Evolutionary conservation across 2,329 filamentous ascomycete species (phyloP), one percentile per base, ranked within the genome.

Genomic region (Ampelomyces quisqualis): DNA sequence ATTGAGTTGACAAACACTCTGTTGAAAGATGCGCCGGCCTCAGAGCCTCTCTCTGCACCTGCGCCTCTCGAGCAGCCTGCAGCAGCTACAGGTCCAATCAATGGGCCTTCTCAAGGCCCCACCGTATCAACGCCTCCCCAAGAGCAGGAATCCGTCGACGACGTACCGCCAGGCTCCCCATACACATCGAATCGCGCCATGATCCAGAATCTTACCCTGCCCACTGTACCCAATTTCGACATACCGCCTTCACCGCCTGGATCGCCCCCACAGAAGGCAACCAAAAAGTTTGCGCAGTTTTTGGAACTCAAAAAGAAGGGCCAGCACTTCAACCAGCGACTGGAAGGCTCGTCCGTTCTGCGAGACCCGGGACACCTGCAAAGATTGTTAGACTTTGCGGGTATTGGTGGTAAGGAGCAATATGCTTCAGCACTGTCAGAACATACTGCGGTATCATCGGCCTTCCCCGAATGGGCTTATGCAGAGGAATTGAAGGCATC

Each of bases 301-400:
- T 77, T 91, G 0, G 75, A 80, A 31, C 76, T 91, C n/a, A 93
- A 93, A 70, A 82, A 80, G 58, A 80, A 84, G 49, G 84, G 84
- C 4, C 75, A 83, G 11, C 88, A 93, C 68, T 91, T 91, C 74
- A 90, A 93, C 64, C 75, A 81, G 55, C 83, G 85, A 47, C 73
- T 93, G 7, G 79, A 85, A 23, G 76, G 77, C 42, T 86, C 84
- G 0, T 70, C 78, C 1, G 80, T 85, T 6, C 71, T 90, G 43
- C 79, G 80, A 36, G 91, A 91, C 60, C 88, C 88, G 2, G 79
- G 78, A 28, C 71, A 90, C 38, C 79, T 82, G 67, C 81, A 85
- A 48, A 89, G 87, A 68, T 73, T 91, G 40, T 76, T 89, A 71
- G 76, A 74, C 17, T 90, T 88, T 69, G 82, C 84, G 10, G 78